Evolutionary conservation across 2,329 filamentous ascomycete species (phyloP), one percentile per base, ranked within the genome.

Genomic region (Cladorrhinum sp.): DNA sequence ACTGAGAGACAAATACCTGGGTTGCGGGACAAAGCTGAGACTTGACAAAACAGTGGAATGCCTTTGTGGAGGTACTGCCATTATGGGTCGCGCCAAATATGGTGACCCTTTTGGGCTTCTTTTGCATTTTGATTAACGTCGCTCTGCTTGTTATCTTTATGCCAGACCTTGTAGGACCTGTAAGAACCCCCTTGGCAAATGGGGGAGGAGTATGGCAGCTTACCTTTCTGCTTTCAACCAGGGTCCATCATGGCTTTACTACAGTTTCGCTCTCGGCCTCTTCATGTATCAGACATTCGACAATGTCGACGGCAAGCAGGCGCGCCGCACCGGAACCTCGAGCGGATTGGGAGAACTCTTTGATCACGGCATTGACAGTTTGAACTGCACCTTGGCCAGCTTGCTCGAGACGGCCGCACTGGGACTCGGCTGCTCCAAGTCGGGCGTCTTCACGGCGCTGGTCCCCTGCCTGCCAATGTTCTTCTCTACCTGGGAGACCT

Each of bases 201-300:
- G 6, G 16, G 2, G 20, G 18, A 50, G 24, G 23, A 23, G 18
- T 18, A 27, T 18, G 50, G 24, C n/a, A 29, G 48, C 58, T 65
- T 51, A 61, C 53, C 27, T 50, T 32, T 32, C 9, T n/a, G 50
- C n/a, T 50, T 13, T 3, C 25, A 1, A 27, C 20, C 48, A 95
- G 88, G 91, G 88, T 20, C 92, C 93, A 8, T 83, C 88, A 70
- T 98, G 95, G 93, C 76, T 98, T 20, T 98, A 96, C 79, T 96
- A 91, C 73, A 96, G 92, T 77, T 98, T 98, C 75, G 93, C 93
- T 1, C 85, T 96, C 66, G 95, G 95, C 45, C 83, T 99, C 61
- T 99, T 96, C 89, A 95, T 96, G 91, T 96, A 98, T 77, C 96
- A 95, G 68, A 99, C 95, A 13, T 93, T 99, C 89, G 95, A 99